Evolutionary conservation across 2,329 filamentous ascomycete species (phyloP), one percentile per base, ranked within the genome.

Genomic region (Phaeomoniella chlamydospora): DNA sequence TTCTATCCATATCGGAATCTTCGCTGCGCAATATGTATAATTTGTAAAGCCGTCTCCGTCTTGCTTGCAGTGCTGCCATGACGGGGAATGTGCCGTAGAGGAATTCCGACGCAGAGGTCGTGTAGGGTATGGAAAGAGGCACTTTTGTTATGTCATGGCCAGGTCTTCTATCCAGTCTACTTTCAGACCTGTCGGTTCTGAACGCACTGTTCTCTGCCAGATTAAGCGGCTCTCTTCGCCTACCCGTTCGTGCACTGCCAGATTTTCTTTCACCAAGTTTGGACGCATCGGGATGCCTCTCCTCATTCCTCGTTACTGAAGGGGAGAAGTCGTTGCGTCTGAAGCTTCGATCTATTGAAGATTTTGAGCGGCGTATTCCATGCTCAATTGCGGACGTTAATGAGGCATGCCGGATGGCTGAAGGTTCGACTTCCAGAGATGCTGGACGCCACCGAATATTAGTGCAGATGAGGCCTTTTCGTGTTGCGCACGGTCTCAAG

Each of bases 91-190:
- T 73, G 4, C 90, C 90, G 52, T 93, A 96, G 2, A 98, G 65
- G 47, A 94, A 96, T 42, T 94, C 80, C 0, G 87, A 94, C 4
- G 84, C 83, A 0, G 88, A 80, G 1, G 85, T 92, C 0, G 83
- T 85, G 51, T 88, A 78, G 1, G 75, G 73, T 13, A 81, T 66
- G 4, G 60, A 53, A 3, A 58, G 39, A 0, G 63, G 63, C 1
- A 58, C 51, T 39, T 45, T 54, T 31, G 22, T 9, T 26, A 6
- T n/a, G n/a, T 26, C 6, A 26, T n/a, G 9, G 9, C 9, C 22
- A n/a, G 22, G 22, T 26, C 22, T 26, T 26, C n/a, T n/a, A 6
- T 9, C n/a, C 22, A n/a, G n/a, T 26, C 22, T 26, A n/a, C n/a
- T 26, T 26, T 26, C 22, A 26, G 6, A 6, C n/a, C 22, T n/a